Percentiles rank a stretch among this genome's conserved stretches.
phyloP scores from a whole-genome alignment of 23 red algal species.

The Gracilaria domingensis region DNA sequence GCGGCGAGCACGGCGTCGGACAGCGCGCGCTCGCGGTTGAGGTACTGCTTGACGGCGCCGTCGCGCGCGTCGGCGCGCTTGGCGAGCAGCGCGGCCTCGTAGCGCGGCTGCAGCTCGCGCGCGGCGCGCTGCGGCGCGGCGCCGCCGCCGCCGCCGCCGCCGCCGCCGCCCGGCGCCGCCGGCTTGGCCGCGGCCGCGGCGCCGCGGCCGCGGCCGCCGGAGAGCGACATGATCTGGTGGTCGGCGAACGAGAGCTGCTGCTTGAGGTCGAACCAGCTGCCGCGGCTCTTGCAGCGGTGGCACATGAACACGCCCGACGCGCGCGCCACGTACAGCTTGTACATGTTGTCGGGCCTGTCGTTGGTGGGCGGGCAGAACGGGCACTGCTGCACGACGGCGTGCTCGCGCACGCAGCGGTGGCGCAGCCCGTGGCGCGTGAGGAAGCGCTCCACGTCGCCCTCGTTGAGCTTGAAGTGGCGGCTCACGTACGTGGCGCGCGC shows the following conservation, averaged over 20 bases:
- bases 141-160: too few relatives aligned
- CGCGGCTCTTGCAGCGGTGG: conserved; percentile 78
- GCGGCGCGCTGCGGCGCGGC: not conserved
- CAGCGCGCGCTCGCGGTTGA: conserved; percentile 61
- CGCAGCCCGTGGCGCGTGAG: conserved; percentile 44
- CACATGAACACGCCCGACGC: conserved; percentile 81
- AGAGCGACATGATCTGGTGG: conserved; percentile 15
- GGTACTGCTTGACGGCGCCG: conserved; percentile 42
- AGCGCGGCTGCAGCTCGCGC: not conserved
- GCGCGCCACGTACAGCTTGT: conserved; percentile 80
- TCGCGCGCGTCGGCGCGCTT: not conserved
- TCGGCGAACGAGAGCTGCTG: conserved; percentile 38
- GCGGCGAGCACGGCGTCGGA: conserved; percentile 33
- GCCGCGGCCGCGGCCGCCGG: too few relatives aligned
- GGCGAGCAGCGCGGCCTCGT: not conserved
- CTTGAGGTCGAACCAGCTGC: conserved; percentile 72
- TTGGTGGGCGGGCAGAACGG: conserved; percentile 79
- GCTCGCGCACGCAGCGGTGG: conserved; percentile 1
- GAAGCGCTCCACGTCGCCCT: conserved; percentile 65
- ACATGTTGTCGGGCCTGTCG: conserved; percentile 77
- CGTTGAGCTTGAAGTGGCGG: conserved; percentile 46
- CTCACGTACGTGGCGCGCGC: conserved; percentile 37
- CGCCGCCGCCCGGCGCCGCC: too few relatives aligned
- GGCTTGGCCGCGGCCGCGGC: too few relatives aligned
- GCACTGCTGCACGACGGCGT: conserved; percentile 78